Evolutionary conservation across 805 yeast species (phyloP).

Genomic region (Lachancea sp.): DNA sequence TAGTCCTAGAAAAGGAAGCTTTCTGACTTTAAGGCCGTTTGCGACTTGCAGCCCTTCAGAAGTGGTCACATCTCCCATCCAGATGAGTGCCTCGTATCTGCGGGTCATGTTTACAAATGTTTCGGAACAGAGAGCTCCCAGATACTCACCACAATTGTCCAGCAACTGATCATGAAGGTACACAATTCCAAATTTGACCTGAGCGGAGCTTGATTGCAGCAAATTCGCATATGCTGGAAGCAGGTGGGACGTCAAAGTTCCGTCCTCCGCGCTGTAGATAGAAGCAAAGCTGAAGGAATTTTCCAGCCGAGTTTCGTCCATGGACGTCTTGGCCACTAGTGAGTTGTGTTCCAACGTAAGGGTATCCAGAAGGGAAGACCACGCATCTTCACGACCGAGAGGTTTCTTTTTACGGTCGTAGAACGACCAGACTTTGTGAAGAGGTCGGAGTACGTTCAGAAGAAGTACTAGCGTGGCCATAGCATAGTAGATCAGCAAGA

Average conservation of each 20-base stretch:
- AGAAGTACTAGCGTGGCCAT: slow-evolving; percentile 10
- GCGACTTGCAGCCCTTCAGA: slow-evolving; percentile 83
- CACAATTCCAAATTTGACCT: slow-evolving; percentile 66
- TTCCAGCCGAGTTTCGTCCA: neutral
- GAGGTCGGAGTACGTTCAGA: slow-evolving; percentile 17
- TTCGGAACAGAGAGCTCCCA: slow-evolving; percentile 47
- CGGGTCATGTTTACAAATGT: slow-evolving; percentile 42
- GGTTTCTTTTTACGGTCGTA: slow-evolving; percentile 18
- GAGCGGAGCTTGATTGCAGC: slow-evolving; percentile 57
- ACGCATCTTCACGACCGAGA: slow-evolving; percentile 5
- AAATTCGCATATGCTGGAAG: slow-evolving; percentile 81
- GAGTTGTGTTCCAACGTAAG: slow-evolving; percentile 4
- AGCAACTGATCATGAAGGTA: slow-evolving; percentile 68
- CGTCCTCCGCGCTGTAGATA: slow-evolving; percentile 21
- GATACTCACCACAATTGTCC: slow-evolving; percentile 51
- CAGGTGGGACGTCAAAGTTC: slow-evolving; percentile 13
- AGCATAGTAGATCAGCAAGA: slow-evolving; percentile 16
- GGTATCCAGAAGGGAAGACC: slow-evolving; percentile 5
- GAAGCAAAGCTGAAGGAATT: slow-evolving; percentile 20
- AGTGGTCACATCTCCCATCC: slow-evolving; percentile 85
- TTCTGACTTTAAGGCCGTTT: slow-evolving; percentile 60
- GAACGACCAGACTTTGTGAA: slow-evolving; percentile 18
- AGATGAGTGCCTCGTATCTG: slow-evolving; percentile 52
- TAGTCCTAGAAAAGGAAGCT: slow-evolving; percentile 77
- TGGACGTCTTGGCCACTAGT: slow-evolving; percentile 5